These are phyloP conservation scores for Guillardia theta DNA, from an alignment of 78 protist species.

Conservation along the genomic window DNA sequence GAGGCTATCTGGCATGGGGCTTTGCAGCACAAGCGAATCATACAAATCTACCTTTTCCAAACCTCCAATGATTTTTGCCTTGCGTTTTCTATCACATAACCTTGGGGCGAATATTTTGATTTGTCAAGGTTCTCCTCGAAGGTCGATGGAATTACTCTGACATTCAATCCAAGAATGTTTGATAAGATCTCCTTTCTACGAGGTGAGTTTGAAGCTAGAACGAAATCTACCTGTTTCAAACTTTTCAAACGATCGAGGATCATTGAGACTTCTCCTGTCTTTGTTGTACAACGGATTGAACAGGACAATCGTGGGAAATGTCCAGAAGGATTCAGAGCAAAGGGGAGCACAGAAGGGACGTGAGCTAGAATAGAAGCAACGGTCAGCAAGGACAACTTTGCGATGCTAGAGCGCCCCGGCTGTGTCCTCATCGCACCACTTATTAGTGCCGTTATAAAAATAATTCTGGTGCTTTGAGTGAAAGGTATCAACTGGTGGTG, in stretches of 20 bases:
- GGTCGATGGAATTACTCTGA: neutral
- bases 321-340: too few species aligned
- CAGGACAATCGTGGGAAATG: too few species aligned
- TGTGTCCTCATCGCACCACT: too few species aligned
- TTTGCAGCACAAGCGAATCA: neutral
- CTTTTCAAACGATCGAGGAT: neutral
- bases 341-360: too few species aligned
- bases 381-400: too few species aligned
- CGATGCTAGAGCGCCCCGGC: too few species aligned
- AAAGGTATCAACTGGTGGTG: too few species aligned
- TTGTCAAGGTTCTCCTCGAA: conserved; percentile 41
- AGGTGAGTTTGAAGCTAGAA: neutral
- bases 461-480: too few species aligned
- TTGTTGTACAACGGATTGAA: too few species aligned
- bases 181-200: neutral
- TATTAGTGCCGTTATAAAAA: too few species aligned
- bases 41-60: neutral
- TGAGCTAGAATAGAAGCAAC: too few species aligned
- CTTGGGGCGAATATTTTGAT: neutral
- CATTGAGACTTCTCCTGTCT: too few species aligned
- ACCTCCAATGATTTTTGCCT: neutral
- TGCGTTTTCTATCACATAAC: conserved; percentile 23
- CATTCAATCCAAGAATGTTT: neutral
- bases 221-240: neutral
- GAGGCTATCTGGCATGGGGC: neutral